phyloP scores from a whole-genome alignment of 352 stramenopile species.

The Pythium insidiosum region DNA sequence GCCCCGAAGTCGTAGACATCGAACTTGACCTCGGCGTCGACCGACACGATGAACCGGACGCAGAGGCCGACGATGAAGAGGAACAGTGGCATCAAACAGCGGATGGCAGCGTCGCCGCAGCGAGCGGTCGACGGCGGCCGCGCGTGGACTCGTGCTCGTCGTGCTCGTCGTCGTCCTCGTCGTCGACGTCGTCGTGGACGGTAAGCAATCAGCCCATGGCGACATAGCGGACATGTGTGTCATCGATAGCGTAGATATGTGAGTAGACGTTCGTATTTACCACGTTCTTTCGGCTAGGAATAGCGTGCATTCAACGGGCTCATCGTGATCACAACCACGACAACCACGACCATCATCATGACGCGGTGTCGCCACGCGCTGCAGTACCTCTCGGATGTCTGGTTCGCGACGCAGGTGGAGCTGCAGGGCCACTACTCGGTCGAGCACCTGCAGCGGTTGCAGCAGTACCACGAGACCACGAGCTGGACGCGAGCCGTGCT shows the following conservation, averaged over 20 bases:
- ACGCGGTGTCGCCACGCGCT: too few relatives aligned
- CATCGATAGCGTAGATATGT: too few relatives aligned
- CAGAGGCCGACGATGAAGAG: neutral
- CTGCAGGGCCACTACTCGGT: constrained; percentile 8
- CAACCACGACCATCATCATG: too few relatives aligned
- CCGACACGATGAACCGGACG: neutral
- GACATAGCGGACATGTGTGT: too few relatives aligned
- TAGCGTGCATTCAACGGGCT: too few relatives aligned
- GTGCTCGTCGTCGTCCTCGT: constrained; percentile 2
- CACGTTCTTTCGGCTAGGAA: too few relatives aligned
- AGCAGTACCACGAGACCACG: neutral
- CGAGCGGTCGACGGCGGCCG: neutral
- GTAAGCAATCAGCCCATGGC: too few relatives aligned
- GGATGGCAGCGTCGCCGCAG: neutral
- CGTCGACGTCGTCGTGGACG: too few relatives aligned
- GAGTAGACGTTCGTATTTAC: too few relatives aligned
- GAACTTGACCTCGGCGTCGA: too few relatives aligned
- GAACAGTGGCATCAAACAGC: neutral
- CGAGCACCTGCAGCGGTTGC: neutral
- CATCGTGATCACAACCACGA: too few relatives aligned
- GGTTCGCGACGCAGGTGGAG: constrained; percentile 7
- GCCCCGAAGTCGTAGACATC: neutral
- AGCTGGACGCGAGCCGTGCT: neutral
- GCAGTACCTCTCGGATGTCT: too few relatives aligned
- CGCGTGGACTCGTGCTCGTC: constrained; percentile 1